Conservation (phyloP, 2,329 filamentous ascomycete genomes). For the Lachnellula subtilissima region DNA sequence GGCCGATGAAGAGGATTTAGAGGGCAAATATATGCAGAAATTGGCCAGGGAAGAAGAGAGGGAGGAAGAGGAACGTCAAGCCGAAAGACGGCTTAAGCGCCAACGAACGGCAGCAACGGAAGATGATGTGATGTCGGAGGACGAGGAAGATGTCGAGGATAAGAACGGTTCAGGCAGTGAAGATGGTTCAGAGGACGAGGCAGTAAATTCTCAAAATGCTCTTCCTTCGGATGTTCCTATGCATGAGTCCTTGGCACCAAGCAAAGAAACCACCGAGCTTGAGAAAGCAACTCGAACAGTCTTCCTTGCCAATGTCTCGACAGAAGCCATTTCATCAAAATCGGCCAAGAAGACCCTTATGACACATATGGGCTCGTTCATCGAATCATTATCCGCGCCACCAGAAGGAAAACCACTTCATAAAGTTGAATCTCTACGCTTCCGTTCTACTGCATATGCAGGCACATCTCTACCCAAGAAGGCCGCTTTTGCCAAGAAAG, state of each 20-base stretch:
- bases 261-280: constrained; percentile 57
- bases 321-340: constrained; percentile 76
- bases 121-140: constrained; percentile 32
- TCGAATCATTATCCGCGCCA: constrained; percentile 48
- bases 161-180: constrained; percentile 24
- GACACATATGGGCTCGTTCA: constrained; percentile 71
- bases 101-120: constrained; percentile 42
- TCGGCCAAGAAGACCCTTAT: constrained; percentile 72
- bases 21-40: constrained; percentile 64
- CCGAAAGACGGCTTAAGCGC: constrained; percentile 43
- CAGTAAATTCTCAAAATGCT: constrained; percentile 36
- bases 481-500: constrained; percentile 87
- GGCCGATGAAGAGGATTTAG: constrained; percentile 61
- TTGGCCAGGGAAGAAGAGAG: constrained; percentile 57
- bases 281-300: constrained; percentile 87
- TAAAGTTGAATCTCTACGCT: constrained; percentile 86
- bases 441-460: constrained; percentile 86
- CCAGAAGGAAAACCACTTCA: constrained; percentile 47
- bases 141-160: constrained; percentile 27
- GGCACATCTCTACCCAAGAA: constrained; percentile 77
- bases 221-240: constrained; percentile 37
- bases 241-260: constrained; percentile 53
- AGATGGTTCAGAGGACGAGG: constrained; percentile 27
- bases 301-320: constrained; percentile 88
- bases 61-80: constrained; percentile 44